Evolutionary conservation across 495 filamentous ascomycete species (phyloP).

Genomic region (Talaromyces proteolyticus): DNA sequence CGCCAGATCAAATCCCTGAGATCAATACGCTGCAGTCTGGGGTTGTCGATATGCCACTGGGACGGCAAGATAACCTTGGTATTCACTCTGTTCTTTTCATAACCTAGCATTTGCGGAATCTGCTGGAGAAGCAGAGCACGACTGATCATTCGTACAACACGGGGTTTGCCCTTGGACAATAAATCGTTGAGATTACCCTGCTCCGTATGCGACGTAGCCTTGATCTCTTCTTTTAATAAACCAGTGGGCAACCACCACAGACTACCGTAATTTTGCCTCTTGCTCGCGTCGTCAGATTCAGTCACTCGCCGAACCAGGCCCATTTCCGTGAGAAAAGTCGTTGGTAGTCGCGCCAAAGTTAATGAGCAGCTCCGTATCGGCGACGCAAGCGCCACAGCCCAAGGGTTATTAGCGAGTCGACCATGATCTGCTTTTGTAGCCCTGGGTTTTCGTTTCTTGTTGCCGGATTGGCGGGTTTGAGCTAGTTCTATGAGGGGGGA

Average conservation of each 20-base stretch:
- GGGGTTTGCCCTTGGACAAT: conserved; percentile 3
- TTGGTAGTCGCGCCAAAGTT: conserved; percentile 53
- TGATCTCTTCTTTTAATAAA: conserved; percentile 29
- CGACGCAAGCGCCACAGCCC: conserved; percentile 54
- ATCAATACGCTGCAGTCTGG: conserved; percentile 13
- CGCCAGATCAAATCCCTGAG: conserved; percentile 49
- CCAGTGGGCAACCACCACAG: conserved; percentile 56
- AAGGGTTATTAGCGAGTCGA: conserved; percentile 31
- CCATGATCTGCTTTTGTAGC: conserved; percentile 37
- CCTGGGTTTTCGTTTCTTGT: conserved; percentile 18
- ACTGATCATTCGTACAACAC: conserved; percentile 23
- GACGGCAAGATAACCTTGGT: conserved; percentile 22
- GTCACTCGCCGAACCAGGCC: conserved; percentile 39
- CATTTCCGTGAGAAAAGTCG: conserved; percentile 58
- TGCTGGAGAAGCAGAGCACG: conserved; percentile 17
- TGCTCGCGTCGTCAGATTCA: neutral
- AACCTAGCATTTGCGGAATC: neutral
- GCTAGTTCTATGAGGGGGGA: conserved; percentile 24
- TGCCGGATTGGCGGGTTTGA: conserved; percentile 10
- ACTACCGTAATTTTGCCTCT: conserved; percentile 40
- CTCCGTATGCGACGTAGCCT: neutral
- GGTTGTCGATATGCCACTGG: conserved; percentile 30
- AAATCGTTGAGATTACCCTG: neutral
- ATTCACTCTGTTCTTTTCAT: conserved; percentile 11
- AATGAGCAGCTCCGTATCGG: conserved; percentile 55